Conservation (phyloP, 768 basidiomycete species). For the Termitomyces sp. region DNA sequence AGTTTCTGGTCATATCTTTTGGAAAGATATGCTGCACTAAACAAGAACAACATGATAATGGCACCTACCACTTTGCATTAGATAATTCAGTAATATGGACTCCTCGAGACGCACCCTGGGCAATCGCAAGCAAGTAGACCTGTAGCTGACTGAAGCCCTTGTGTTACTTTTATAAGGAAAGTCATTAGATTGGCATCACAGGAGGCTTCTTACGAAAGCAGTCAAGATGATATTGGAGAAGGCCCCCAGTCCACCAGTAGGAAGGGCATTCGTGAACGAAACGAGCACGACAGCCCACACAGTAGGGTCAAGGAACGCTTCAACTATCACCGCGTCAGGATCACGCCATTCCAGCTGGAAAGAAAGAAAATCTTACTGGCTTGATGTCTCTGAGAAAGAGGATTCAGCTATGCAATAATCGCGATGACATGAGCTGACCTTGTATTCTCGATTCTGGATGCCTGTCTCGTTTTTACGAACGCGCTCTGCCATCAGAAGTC, state of each 20-base stretch:
- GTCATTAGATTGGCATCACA: neutral
- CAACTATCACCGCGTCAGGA: constrained; percentile 19
- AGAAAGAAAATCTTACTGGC: constrained; percentile 17
- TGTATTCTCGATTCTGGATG: constrained; percentile 46
- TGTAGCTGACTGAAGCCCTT: constrained; percentile 43
- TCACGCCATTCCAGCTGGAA: neutral
- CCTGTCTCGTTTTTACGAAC: constrained; percentile 48
- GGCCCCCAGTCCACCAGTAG: constrained; percentile 42
- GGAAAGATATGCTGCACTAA: constrained; percentile 36
- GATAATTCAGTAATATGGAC: constrained; percentile 9
- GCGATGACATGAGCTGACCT: constrained; percentile 16
- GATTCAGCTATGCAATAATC: neutral
- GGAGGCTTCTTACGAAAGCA: constrained; percentile 28
- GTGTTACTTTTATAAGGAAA: neutral
- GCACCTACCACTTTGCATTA: constrained; percentile 19
- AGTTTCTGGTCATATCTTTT: constrained; percentile 38
- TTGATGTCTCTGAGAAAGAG: constrained; percentile 20
- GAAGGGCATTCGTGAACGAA: constrained; percentile 43
- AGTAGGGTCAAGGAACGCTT: constrained; percentile 39
- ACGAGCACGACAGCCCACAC: constrained; percentile 41
- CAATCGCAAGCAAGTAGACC: constrained; percentile 47
- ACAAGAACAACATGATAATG: constrained; percentile 38
- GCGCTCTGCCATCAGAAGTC: constrained; percentile 42
- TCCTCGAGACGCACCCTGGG: constrained; percentile 24
- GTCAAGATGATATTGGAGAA: constrained; percentile 50